Evolutionary conservation across 441 rosid genomes (phyloP).

Genomic region (Euphorbia celastroides): DNA sequence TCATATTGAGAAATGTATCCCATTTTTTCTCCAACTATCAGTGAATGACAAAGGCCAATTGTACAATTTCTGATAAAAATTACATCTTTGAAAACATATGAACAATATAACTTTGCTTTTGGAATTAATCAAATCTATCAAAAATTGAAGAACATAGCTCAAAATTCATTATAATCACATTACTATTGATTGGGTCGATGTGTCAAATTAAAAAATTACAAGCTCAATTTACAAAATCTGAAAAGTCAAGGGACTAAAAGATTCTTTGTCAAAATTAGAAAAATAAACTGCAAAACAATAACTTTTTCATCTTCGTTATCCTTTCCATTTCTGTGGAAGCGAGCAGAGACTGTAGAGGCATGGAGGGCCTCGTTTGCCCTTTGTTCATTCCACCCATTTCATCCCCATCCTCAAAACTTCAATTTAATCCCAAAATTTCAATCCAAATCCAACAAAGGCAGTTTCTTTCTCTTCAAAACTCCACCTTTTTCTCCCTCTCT

Average conservation of each 20-base stretch:
- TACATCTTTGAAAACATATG: no score
- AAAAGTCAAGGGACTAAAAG: neutral
- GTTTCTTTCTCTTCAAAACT: neutral
- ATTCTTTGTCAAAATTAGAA: neutral
- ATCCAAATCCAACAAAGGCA: neutral
- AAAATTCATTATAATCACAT: no score
- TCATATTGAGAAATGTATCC: neutral
- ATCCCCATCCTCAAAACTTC: neutral
- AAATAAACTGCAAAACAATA: neutral
- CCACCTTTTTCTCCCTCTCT: conserved; percentile 7
- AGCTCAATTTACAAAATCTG: neutral
- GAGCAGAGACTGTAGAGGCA: neutral
- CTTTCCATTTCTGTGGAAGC: neutral
- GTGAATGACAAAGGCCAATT: neutral
- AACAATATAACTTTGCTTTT: no score
- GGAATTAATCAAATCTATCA: no score
- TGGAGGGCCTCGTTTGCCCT: conserved; percentile 25
- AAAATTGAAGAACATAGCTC: no score
- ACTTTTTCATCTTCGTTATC: conserved; percentile 3
- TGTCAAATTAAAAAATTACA: neutral
- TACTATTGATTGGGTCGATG: neutral
- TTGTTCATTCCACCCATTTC: conserved; percentile 10
- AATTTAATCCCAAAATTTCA: neutral
- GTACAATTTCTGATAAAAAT: neutral
- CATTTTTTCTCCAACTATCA: neutral